Percentiles rank a stretch among this genome's conserved stretches.
phyloP scores from a whole-genome alignment of 2,329 filamentous ascomycete species.

The Aspergillus arachidicola region DNA sequence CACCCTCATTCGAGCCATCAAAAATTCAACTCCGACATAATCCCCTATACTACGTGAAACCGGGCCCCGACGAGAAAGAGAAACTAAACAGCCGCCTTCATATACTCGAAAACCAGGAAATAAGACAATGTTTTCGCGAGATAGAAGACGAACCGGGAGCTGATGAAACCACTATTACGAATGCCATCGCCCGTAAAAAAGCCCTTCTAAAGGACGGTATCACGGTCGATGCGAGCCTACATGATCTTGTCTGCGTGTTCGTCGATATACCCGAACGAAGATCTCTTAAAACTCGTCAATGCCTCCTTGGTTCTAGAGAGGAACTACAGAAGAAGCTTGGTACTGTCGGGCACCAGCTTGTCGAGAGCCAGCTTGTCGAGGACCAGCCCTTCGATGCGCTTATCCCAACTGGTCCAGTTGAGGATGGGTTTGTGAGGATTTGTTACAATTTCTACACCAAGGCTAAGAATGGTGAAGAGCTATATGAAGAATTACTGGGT shows the following conservation, averaged over 20 bases:
- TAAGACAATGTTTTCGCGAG: not conserved
- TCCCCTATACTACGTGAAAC: not conserved
- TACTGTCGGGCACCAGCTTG: too few species aligned
- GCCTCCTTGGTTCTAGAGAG: not conserved
- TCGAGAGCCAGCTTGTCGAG: fast-evolving
- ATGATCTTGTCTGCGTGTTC: not conserved
- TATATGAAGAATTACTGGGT: not conserved
- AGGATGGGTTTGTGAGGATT: not conserved
- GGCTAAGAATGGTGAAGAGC: not conserved
- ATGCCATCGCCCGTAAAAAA: not conserved
- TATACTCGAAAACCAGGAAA: not conserved
- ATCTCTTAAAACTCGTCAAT: not conserved
- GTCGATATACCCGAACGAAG: not conserved
- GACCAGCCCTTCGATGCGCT: not conserved
- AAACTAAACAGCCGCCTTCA: not conserved
- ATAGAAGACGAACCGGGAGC: not conserved
- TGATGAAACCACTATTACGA: not conserved
- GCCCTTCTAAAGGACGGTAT: not conserved
- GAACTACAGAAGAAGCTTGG: not conserved
- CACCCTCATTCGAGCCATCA: not conserved
- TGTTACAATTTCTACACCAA: not conserved
- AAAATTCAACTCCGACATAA: not conserved
- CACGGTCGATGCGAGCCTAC: not conserved
- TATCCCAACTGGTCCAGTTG: not conserved
- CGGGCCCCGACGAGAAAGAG: not conserved